Conservation (phyloP, 2,329 filamentous ascomycete genomes). For the Piedraia hortae region DNA sequence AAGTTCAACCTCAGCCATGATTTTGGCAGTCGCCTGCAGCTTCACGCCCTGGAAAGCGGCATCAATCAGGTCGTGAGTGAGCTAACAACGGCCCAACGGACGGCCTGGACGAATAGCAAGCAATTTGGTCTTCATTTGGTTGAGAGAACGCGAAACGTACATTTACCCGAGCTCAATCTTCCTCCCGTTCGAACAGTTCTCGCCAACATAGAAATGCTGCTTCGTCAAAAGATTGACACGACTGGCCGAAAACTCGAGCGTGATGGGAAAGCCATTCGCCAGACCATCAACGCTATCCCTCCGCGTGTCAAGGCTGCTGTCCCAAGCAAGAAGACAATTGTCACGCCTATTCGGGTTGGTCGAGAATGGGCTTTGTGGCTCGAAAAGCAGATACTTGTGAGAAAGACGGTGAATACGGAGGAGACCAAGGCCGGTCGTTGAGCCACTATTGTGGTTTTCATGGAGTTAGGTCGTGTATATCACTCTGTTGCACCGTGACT, state of each 20-base stretch:
- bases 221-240: not conserved
- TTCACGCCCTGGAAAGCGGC: constrained; percentile 7
- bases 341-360: not conserved
- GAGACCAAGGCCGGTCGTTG: too few relatives aligned
- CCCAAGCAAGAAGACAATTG: constrained; percentile 1
- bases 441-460: too few relatives aligned
- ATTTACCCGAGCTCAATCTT: too few relatives aligned
- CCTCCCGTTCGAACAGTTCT: too few relatives aligned
- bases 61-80: constrained; percentile 8
- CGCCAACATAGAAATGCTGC: not conserved
- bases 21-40: constrained; percentile 7
- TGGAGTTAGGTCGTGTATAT: too few relatives aligned
- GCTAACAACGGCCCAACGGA: too few relatives aligned
- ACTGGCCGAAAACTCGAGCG: not conserved
- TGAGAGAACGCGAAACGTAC: too few relatives aligned
- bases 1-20: constrained; percentile 6
- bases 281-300: not conserved
- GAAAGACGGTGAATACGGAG: too few relatives aligned
- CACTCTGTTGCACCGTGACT: too few relatives aligned
- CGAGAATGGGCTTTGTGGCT: constrained; percentile 1
- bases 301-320: not conserved
- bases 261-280: not conserved
- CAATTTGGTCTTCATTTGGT: too few relatives aligned
- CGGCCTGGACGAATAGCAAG: too few relatives aligned
- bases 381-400: too few relatives aligned